Percentiles rank a stretch among this genome's conserved stretches.
phyloP scores from a whole-genome alignment of 2,329 filamentous ascomycete species.

The Epichloe aotearoae region DNA sequence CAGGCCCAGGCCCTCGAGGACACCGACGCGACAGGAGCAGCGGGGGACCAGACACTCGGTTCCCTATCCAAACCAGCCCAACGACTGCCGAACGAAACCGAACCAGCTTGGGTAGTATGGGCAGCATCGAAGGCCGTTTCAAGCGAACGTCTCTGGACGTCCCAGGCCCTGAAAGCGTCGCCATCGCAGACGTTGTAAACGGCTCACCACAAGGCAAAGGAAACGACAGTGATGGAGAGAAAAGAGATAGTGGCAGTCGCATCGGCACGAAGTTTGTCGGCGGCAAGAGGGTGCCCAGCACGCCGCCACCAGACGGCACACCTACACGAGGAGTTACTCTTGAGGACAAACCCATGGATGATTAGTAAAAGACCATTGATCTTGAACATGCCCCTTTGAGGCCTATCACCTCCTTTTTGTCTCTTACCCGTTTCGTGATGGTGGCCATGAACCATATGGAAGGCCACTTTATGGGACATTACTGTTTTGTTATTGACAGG shows the following conservation, averaged over 20 bases:
- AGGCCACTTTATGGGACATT: too few relatives aligned
- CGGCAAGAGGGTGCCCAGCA: slow-evolving; percentile 28
- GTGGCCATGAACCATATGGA: too few relatives aligned
- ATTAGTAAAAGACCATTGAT: slow-evolving; percentile 20
- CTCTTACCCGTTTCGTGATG: too few relatives aligned
- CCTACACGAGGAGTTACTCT: slow-evolving; percentile 33
- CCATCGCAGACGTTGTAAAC: slow-evolving; percentile 28
- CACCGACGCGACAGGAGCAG: slow-evolving; percentile 75
- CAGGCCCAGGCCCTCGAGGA: slow-evolving; percentile 45
- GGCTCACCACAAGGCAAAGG: slow-evolving; percentile 19
- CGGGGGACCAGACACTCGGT: slow-evolving; percentile 63
- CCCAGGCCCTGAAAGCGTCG: slow-evolving; percentile 42
- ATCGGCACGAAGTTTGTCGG: slow-evolving; percentile 30
- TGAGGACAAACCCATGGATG: slow-evolving; percentile 39
- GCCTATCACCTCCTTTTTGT: neutral
- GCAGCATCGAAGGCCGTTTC: slow-evolving; percentile 26
- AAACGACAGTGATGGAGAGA: slow-evolving; percentile 28
- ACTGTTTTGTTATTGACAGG: too few relatives aligned
- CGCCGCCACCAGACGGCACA: slow-evolving; percentile 17
- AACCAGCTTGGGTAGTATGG: slow-evolving; percentile 32
- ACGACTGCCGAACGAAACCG: slow-evolving; percentile 40
- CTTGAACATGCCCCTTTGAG: neutral
- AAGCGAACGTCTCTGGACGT: slow-evolving; percentile 70
- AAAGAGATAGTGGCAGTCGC: slow-evolving; percentile 50
- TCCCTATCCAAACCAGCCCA: slow-evolving; percentile 65